Evolutionary conservation across 768 basidiomycete species (phyloP).

Genomic region (Sarcodon sp.): DNA sequence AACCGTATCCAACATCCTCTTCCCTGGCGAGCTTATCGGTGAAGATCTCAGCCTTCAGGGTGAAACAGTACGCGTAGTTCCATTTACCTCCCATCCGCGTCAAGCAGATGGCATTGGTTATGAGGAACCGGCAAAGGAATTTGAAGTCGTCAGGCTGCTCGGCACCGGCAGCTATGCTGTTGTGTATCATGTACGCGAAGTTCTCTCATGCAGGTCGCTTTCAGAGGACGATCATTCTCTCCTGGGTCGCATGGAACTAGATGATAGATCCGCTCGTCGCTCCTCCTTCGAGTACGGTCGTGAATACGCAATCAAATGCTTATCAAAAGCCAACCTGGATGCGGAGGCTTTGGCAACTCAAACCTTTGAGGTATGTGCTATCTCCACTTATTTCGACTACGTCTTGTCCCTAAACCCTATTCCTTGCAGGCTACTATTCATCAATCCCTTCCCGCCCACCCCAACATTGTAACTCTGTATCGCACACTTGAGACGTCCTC

Average conservation of each 20-base stretch:
- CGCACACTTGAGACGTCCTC: conserved; percentile 87
- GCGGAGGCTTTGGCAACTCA: conserved; percentile 81
- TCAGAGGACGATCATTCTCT: conserved; percentile 23
- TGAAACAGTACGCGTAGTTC: conserved; percentile 49
- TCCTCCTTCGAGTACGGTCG: conserved; percentile 45
- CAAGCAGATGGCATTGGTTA: conserved; percentile 20
- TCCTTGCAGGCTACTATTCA: conserved; percentile 74
- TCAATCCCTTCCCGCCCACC: conserved; percentile 79
- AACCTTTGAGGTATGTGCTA: conserved; percentile 64
- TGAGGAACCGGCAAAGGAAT: conserved; percentile 39
- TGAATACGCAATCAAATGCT: conserved; percentile 90
- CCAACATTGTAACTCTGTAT: conserved; percentile 92
- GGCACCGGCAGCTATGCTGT: conserved; percentile 90
- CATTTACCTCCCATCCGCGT: conserved; percentile 23
- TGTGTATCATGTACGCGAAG: conserved; percentile 83
- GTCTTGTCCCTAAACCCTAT: neutral
- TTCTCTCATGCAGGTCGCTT: conserved; percentile 24
- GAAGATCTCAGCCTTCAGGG: conserved; percentile 55
- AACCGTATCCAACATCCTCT: conserved; percentile 47
- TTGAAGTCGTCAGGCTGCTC: conserved; percentile 76
- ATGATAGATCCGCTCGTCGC: conserved; percentile 14
- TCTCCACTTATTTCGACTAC: conserved; percentile 1
- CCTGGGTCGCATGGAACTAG: conserved; percentile 39
- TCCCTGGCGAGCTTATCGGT: conserved; percentile 62
- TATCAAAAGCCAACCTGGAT: conserved; percentile 89